Base-by-base conservation (phyloP, 1,139 yeast species). In the Saccharomyces hybrid region DNA sequence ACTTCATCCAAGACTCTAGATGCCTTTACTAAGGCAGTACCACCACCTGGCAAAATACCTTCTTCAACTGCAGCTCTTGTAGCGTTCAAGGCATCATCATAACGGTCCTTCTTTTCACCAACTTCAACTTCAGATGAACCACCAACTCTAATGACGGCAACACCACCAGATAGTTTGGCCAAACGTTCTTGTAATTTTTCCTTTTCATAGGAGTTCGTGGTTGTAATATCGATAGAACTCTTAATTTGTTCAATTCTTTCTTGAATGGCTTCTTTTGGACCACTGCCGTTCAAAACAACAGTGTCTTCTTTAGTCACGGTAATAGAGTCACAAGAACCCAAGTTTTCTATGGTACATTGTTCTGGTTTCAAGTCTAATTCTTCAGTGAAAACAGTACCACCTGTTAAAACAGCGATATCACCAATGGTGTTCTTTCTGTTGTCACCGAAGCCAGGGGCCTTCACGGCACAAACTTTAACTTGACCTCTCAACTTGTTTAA, bases 61-160 rank as follows among this genome's bases (percentile, higher is more conserved):
- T 93, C 99, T 77, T 93, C 96, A 62, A 93, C 99, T 61, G 99
- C 99, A 64, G 99, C 99, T 78, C 99, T 90, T 57, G 99, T 95
- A 58, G 99, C 99, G 73, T 95, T 93, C 71, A 93, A 82, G 51
- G 99, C 99, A 78, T 93, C 99, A 68, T 95, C 99, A 72, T 91
- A 95, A 78, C 99, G 90, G 75, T 93, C 99, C 80, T 93, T 93
- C 96, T 93, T 95, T 80, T 93, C 99, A 71, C 98, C 96, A 64
- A 93, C 99, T 79, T 93, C 99, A 65, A 93, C 90, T 78, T 93
- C 99, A 27, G 96, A 89, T 54, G 99, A 76, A 66, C 99, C 99
- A 73, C 99, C 99, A 60, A 93, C 99, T 80, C 87, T 88, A 69
- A 93, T 81, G 64, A 95, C 99, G 61, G 99, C 99, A 72, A 93